These are phyloP conservation scores for Epichloe uncinata DNA, from an alignment of 2,329 filamentous ascomycete species.

Conservation along the genomic window DNA sequence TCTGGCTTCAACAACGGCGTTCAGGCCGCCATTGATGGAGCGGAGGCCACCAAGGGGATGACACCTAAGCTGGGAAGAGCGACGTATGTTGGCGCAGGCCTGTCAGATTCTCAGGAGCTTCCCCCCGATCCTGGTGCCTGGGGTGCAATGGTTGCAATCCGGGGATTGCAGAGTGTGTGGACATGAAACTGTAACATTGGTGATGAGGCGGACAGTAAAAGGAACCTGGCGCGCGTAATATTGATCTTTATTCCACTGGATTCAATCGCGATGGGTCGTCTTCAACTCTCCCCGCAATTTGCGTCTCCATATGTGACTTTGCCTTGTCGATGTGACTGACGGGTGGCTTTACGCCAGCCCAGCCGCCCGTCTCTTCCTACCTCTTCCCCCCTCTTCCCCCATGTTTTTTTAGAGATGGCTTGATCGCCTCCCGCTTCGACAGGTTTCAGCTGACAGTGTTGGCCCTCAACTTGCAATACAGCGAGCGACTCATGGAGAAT, in stretches of 20 bases:
- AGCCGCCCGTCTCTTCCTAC: too few relatives aligned
- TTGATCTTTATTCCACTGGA: neutral
- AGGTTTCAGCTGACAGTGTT: neutral
- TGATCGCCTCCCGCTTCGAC: neutral
- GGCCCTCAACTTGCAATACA: neutral
- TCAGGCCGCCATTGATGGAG: conserved; percentile 43
- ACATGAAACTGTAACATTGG: neutral
- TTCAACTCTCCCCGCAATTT: neutral
- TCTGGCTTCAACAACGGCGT: conserved; percentile 43
- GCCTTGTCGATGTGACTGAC: too few relatives aligned
- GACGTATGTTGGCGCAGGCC: conserved; percentile 49
- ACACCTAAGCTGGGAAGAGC: conserved; percentile 52
- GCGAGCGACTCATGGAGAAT: neutral
- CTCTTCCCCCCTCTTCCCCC: neutral
- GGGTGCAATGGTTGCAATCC: conserved; percentile 47
- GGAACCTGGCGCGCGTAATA: neutral
- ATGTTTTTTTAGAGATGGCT: neutral
- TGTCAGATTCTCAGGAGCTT: conserved; percentile 31
- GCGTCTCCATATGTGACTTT: neutral
- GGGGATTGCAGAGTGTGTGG: conserved; percentile 21
- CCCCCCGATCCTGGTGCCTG: conserved; percentile 60
- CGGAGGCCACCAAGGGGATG: conserved; percentile 51
- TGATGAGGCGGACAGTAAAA: neutral
- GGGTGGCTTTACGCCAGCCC: too few relatives aligned
- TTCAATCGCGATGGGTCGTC: too few relatives aligned